Percentiles rank a stretch among this genome's conserved stretches.
These are phyloP conservation scores for Sporothrix globosa DNA, from an alignment of 2,329 filamentous ascomycete genomes.

Conservation along the genomic window DNA sequence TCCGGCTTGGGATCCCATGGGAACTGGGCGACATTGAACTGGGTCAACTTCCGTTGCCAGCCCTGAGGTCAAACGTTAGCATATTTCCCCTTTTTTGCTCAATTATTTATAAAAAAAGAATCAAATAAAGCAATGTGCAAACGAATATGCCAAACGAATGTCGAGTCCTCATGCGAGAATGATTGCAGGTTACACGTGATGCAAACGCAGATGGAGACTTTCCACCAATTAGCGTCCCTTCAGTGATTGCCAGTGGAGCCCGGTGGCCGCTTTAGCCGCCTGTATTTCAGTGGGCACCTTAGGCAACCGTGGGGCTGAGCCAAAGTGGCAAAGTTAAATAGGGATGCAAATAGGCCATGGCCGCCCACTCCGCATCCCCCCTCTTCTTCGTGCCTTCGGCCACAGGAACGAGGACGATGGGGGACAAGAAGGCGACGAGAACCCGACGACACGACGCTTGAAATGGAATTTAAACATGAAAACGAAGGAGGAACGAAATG, in stretches of 20 bases:
- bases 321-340: constrained; percentile 51
- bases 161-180: background rate
- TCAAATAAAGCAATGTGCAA: background rate
- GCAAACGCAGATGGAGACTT: constrained; percentile 1
- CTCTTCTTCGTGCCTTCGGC: constrained; percentile 1
- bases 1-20: constrained; percentile 92
- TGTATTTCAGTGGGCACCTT: background rate
- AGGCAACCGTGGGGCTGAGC: background rate
- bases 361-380: constrained; percentile 50
- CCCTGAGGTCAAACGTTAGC: constrained; percentile 58
- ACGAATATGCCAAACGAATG: too few species aligned
- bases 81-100: background rate
- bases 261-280: background rate
- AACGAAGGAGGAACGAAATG: background rate
- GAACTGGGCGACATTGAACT: constrained; percentile 81
- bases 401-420: background rate
- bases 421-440: background rate
- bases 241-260: background rate
- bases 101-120: background rate
- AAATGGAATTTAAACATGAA: background rate
- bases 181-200: constrained; percentile 5
- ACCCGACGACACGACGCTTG: background rate
- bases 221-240: constrained; percentile 24
- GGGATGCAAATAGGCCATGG: constrained; percentile 57
- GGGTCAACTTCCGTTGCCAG: constrained; percentile 91